Base-by-base conservation (phyloP, 2,329 filamentous ascomycete genomes). In the Aspergillus sp. region DNA sequence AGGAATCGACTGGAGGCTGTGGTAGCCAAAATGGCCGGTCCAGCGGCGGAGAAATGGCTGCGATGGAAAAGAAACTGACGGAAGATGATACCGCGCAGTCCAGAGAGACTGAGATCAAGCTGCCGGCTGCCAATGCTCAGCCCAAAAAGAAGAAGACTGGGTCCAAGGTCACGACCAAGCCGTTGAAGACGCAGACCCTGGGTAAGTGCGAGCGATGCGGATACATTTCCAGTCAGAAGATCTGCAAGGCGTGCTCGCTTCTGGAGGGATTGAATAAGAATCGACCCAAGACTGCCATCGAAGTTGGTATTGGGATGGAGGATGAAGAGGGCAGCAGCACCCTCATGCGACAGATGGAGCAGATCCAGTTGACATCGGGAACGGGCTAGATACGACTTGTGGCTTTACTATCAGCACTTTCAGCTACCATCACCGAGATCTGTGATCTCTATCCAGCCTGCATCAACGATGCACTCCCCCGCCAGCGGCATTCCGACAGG, bases 231-330 rank as follows among this genome's bases (percentile, higher is more conserved):
- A 96, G 90, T 57, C 93, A 98, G 66, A 79, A 81, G 28, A 81
- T 96, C 33, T 98, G 93, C 69, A 95, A 98, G 68, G 93, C 93
- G 0, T 98, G 93, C 64, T 85, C 83, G 49, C 72, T 98, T 36
- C 77, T 98, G 3, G 90, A 97, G 56, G 88, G 86, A 0, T 67
- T 98, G 38, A 98, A 98, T 63, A 96, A 93, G 58, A 80, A 73
- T 49, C 59, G 71, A 9, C 75, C 75, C 29, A 70, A 67, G 54
- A 72, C 67, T 6, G 56, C 64, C 6, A 73, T 75, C 30, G 67
- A 72, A 49, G 57, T 70, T 13, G 58, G 58, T 27, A 56, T 71
- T 30, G 63, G 61, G 1, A 64, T 72, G 49, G 71, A 74, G 40
- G 71, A 75, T 38, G 70, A 77, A 46, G 74, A 77, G 47, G 69